Conservation (phyloP, 495 filamentous ascomycete species). For the Penicillium turbatum region DNA sequence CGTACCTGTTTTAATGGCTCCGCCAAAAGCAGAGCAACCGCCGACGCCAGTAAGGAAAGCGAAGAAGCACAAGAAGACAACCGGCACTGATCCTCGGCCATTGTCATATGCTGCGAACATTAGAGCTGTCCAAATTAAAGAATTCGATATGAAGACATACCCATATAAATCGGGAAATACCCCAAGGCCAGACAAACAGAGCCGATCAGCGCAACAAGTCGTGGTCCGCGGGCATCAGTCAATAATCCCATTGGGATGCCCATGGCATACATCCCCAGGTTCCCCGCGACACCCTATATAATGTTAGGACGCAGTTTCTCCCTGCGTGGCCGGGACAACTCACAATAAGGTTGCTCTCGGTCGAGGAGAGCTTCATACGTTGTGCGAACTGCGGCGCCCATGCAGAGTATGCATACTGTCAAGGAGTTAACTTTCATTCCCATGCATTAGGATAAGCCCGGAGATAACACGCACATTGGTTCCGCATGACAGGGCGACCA, state of each 20-base stretch:
- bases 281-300: constrained; percentile 73
- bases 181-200: constrained; percentile 65
- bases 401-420: constrained; percentile 94
- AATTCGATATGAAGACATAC: constrained; percentile 30
- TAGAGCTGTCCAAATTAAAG: not conserved
- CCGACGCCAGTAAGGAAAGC: constrained; percentile 81
- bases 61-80: constrained; percentile 73
- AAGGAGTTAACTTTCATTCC: constrained; percentile 8
- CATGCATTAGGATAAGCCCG: not conserved
- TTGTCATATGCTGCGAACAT: constrained; percentile 41
- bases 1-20: constrained; percentile 71
- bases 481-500: constrained; percentile 83
- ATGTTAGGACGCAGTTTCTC: constrained; percentile 14
- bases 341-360: constrained; percentile 85
- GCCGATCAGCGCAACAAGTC: constrained; percentile 70
- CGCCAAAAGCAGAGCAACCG: constrained; percentile 81
- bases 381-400: constrained; percentile 96
- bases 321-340: constrained; percentile 18
- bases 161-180: constrained; percentile 73
- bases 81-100: constrained; percentile 55
- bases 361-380: constrained; percentile 77
- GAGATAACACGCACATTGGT: constrained; percentile 66
- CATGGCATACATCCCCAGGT: constrained; percentile 89
- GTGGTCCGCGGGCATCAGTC: constrained; percentile 77
- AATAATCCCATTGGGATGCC: constrained; percentile 88